Evolutionary conservation across 1,284 basidiomycete genomes (phyloP), one percentile per base, ranked within the genome.

Genomic region (Boletus nobilissimus): DNA sequence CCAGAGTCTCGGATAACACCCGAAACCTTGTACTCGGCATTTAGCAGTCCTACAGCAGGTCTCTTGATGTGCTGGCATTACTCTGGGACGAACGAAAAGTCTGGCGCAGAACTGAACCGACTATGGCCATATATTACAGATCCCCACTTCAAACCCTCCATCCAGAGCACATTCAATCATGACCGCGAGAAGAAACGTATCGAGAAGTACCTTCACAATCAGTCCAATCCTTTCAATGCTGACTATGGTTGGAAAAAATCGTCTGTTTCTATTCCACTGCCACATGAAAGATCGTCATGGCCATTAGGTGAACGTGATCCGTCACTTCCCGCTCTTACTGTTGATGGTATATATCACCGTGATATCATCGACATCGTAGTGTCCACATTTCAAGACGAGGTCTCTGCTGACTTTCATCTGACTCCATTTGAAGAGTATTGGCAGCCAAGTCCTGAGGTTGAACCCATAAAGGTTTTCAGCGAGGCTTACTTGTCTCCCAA

Each of bases 41-140:
- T 78, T 40, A 78, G 75, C 57, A 73, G 51, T 66, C 72, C 68
- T 2, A 71, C 64, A 7, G 64, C 63, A 16, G 77, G 72, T 10
- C 72, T 78, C 3, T 36, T 76, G 8, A 74, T 78, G 72, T 78
- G 72, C n/a, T 78, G 75, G 71, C 75, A 76, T 16, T 79, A 75
- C 26, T 60, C 70, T 19, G 70, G 76, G 2, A 34, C 72, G 29
- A 78, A 67, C n/a, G 46, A 63, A 10, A 79, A 79, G 32, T 79
- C 78, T 6, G 40, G 43, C 19, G 48, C 68, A 1, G 69, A 78
- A 36, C 26, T 78, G 6, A 71, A 78, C n/a, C 29, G 26, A 3
- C 11, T 72, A 34, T 74, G 73, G 68, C 29, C n/a, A 5, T 72
- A 36, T n/a, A 9, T 78, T 18, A 48, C 46, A 29, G 39, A 74